Evolutionary conservation across 176 grass and related monocot species (phyloP).

Genomic region (Oryza brachyantha): DNA sequence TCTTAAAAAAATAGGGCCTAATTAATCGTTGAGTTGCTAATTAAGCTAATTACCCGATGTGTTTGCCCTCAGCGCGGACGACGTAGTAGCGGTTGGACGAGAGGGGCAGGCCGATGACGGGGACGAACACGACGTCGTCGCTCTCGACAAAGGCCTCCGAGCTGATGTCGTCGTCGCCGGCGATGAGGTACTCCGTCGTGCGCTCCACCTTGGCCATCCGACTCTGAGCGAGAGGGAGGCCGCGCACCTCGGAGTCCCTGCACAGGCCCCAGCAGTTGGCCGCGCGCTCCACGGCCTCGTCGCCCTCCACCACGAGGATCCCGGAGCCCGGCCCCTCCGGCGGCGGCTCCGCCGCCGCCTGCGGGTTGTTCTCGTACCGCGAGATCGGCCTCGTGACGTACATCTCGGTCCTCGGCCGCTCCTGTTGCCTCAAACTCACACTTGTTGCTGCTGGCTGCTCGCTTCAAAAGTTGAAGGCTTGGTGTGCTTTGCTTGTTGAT

Average conservation of each 20-base stretch:
- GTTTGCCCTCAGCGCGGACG: not conserved
- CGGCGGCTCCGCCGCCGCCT: not conserved
- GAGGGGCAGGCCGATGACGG: slow-evolving; percentile 11
- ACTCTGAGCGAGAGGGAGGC: slow-evolving; percentile 58
- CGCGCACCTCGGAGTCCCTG: not conserved
- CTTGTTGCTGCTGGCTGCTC: too few species aligned
- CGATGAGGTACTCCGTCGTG: not conserved
- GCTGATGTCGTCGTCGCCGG: not conserved
- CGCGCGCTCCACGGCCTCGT: not conserved
- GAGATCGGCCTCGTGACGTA: slow-evolving; percentile 44
- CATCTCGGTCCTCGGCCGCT: not conserved
- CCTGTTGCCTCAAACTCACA: too few species aligned
- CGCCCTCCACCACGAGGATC: slow-evolving; percentile 26
- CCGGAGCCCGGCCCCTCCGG: slow-evolving; percentile 24
- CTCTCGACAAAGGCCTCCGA: too few species aligned
- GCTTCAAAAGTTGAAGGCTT: too few species aligned
- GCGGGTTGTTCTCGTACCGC: not conserved
- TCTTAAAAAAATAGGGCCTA: too few species aligned
- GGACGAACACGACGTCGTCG: slow-evolving; percentile 17
- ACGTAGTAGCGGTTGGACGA: slow-evolving; percentile 39
- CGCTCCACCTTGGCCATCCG: slow-evolving; percentile 19
- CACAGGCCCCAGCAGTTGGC: slow-evolving; percentile 24
- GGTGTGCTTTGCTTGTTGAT: too few species aligned
- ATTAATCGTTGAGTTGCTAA: too few species aligned
- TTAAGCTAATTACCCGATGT: too few species aligned